These are phyloP conservation scores for Madurella fahalii DNA, from an alignment of 2,329 filamentous ascomycete genomes.

Conservation along the genomic window DNA sequence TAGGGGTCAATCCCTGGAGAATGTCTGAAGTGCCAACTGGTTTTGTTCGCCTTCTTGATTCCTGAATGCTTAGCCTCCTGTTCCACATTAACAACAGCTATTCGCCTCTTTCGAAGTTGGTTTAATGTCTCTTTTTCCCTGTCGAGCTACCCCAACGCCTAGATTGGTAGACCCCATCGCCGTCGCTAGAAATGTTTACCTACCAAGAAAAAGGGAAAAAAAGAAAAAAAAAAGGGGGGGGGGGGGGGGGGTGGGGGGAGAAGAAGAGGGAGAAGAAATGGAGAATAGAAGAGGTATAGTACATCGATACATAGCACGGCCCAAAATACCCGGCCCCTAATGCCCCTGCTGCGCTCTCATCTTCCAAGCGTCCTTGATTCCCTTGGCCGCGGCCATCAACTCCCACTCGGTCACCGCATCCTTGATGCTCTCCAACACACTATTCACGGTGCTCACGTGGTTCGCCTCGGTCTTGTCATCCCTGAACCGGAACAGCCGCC, in stretches of 20 bases:
- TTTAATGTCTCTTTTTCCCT: not conserved
- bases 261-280: not conserved
- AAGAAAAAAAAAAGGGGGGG: not conserved
- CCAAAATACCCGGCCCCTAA: slow-evolving; percentile 3
- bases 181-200: not conserved
- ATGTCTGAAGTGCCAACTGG: no score
- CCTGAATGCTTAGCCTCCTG: no score
- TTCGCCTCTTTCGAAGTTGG: no score
- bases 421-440: slow-evolving; percentile 84
- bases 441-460: slow-evolving; percentile 76
- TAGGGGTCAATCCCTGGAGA: no score
- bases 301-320: not conserved
- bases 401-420: slow-evolving; percentile 82
- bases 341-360: slow-evolving; percentile 43
- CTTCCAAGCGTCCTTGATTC: slow-evolving; percentile 82
- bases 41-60: no score
- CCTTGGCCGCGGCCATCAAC: slow-evolving; percentile 62
- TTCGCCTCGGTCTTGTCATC: slow-evolving; percentile 93
- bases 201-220: not conserved
- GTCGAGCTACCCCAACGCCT: not conserved
- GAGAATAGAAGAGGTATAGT: not conserved
- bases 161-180: not conserved
- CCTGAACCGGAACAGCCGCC: slow-evolving; percentile 84
- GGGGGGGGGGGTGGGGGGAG: no score
- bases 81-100: no score